Evolutionary conservation across 345 rosid genomes (phyloP).

Genomic region (Aquilaria sinensis): DNA sequence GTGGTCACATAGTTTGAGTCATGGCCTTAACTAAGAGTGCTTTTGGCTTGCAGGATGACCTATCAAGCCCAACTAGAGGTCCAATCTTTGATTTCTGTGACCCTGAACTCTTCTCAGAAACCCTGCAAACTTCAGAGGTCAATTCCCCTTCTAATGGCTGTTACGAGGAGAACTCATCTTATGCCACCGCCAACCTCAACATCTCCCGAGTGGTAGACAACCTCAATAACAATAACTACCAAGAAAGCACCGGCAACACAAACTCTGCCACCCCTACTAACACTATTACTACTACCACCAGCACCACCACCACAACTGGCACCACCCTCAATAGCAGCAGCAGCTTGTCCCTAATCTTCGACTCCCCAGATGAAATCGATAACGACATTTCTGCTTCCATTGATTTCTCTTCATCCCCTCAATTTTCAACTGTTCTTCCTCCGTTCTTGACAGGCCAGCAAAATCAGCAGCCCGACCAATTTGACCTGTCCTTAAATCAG

Average conservation of each 20-base stretch:
- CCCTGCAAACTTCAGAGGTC: constrained; percentile 64
- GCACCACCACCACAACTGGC: constrained; percentile 14
- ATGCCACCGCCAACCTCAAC: constrained; percentile 23
- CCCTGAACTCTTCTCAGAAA: constrained; percentile 53
- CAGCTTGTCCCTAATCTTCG: constrained; percentile 45
- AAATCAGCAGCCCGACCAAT: constrained; percentile 20
- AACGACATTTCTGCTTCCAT: constrained; percentile 78
- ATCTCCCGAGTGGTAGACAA: constrained; percentile 26
- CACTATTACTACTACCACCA: constrained; percentile 23
- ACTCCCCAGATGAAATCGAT: constrained; percentile 59
- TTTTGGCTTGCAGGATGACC: constrained; percentile 58
- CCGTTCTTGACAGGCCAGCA: constrained; percentile 36
- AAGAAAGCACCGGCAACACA: constrained; percentile 23
- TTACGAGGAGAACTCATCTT: constrained; percentile 48
- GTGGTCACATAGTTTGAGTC: no score
- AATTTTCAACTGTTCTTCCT: constrained; percentile 32
- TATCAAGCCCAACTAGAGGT: constrained; percentile 66
- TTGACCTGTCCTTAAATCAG: constrained; percentile 46
- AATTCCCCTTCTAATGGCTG: constrained; percentile 50
- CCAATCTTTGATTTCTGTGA: constrained; percentile 60
- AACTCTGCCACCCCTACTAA: constrained; percentile 19
- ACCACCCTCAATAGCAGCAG: constrained; percentile 24
- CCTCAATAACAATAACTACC: constrained; percentile 17
- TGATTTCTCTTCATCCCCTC: constrained; percentile 68
- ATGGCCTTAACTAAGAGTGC: neutral